phyloP scores from a whole-genome alignment of 202 grass and related monocot species.

The Carex arenaria region DNA sequence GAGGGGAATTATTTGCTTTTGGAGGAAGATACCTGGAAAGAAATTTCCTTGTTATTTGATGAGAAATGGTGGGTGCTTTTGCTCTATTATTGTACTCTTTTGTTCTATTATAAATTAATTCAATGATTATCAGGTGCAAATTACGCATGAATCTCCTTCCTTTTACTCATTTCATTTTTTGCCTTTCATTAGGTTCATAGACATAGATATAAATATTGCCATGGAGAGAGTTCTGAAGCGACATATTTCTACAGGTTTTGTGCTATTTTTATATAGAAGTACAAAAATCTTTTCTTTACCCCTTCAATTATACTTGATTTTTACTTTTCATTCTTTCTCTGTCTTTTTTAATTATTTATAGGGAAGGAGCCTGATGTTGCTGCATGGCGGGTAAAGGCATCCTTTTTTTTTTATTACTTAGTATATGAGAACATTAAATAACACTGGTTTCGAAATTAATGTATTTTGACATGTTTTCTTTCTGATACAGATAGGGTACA shows the following conservation, averaged over 20 bases:
- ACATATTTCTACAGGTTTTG: slow-evolving; percentile 75
- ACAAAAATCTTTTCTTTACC: slow-evolving; percentile 27
- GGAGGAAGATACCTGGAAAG: slow-evolving; percentile 71
- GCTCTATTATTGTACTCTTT: background rate
- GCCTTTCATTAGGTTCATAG: slow-evolving; percentile 54
- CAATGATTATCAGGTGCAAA: background rate
- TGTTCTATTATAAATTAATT: background rate
- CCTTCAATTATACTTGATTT: background rate
- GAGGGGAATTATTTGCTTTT: slow-evolving; percentile 92
- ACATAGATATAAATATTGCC: slow-evolving; percentile 73
- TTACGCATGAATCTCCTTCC: too few relatives aligned
- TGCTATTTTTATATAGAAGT: background rate
- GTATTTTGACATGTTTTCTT: slow-evolving; percentile 21
- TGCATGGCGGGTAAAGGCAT: slow-evolving; percentile 53
- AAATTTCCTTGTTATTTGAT: slow-evolving; percentile 64
- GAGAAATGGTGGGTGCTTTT: slow-evolving; percentile 76
- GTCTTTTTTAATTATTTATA: slow-evolving; percentile 14
- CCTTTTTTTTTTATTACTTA: background rate
- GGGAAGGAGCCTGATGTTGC: slow-evolving; percentile 78
- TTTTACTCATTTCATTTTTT: background rate
- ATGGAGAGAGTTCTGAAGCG: slow-evolving; percentile 87
- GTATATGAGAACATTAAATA: background rate
- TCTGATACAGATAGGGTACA: slow-evolving; percentile 64
- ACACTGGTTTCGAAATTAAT: background rate
- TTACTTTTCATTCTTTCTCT: background rate